These are phyloP conservation scores for Zychaea mexicana DNA, from an alignment of 371 early-diverging fungal genomes.

Conservation along the genomic window DNA sequence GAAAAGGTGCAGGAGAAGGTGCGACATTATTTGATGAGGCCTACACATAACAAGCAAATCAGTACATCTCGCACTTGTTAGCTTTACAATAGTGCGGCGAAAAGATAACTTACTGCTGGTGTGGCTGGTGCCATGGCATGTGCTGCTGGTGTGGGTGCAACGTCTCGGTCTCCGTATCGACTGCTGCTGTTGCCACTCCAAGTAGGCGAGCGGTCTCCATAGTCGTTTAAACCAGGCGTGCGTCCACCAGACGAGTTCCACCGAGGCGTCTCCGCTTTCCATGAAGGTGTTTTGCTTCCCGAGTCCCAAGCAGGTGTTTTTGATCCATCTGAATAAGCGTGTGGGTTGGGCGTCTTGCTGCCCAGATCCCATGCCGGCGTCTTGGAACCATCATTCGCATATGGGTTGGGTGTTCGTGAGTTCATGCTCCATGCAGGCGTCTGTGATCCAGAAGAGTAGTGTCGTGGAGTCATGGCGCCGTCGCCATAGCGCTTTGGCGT, in stretches of 20 bases:
- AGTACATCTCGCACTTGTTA: not conserved
- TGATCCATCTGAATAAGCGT: slow-evolving; percentile 52
- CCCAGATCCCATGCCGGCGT: slow-evolving; percentile 77
- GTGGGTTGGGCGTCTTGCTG: slow-evolving; percentile 61
- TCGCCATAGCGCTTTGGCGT: slow-evolving; percentile 51
- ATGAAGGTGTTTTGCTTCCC: slow-evolving; percentile 62
- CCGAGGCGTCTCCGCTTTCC: slow-evolving; percentile 24
- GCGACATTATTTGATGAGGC: slow-evolving; percentile 31
- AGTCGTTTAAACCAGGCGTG: slow-evolving; percentile 66
- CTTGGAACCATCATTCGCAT: slow-evolving; percentile 61
- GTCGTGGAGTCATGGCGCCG: slow-evolving; percentile 61
- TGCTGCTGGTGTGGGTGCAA: slow-evolving; percentile 47
- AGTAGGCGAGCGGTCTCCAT: slow-evolving; percentile 62
- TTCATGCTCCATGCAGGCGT: slow-evolving; percentile 84
- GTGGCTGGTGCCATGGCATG: slow-evolving; percentile 39
- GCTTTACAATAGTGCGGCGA: not conserved
- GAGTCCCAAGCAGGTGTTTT: slow-evolving; percentile 72
- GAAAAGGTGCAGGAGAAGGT: slow-evolving; percentile 48
- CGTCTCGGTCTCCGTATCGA: slow-evolving; percentile 30
- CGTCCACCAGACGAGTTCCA: slow-evolving; percentile 51
- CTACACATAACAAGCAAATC: slow-evolving; percentile 11
- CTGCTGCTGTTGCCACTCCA: slow-evolving; percentile 18
- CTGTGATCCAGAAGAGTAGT: slow-evolving; percentile 57
- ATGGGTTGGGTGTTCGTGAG: slow-evolving; percentile 70
- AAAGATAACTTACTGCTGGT: slow-evolving; percentile 30